Conservation (phyloP, 352 stramenopile genomes). For the Aphanomyces astaci region DNA sequence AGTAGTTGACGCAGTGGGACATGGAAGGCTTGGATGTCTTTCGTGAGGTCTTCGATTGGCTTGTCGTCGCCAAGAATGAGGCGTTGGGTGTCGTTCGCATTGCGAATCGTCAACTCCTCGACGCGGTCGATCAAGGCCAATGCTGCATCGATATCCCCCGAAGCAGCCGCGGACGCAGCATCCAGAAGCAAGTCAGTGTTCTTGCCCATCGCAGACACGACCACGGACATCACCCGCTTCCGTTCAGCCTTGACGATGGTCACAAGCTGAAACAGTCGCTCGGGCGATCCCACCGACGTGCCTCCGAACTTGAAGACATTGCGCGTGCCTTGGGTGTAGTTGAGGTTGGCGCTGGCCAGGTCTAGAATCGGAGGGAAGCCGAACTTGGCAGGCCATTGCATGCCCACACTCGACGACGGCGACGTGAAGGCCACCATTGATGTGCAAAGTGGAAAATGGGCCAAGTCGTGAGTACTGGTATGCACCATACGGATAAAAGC, state of each 20-base stretch:
- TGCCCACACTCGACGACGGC: neutral
- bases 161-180: slow-evolving; percentile 47
- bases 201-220: slow-evolving; percentile 73
- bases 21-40: slow-evolving; percentile 49
- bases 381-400: neutral
- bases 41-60: slow-evolving; percentile 44
- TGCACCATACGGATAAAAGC: too few relatives aligned
- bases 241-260: slow-evolving; percentile 54
- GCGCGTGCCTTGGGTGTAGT: slow-evolving; percentile 46
- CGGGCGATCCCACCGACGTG: slow-evolving; percentile 60
- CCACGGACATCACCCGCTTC: slow-evolving; percentile 47
- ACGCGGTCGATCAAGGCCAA: slow-evolving; percentile 50
- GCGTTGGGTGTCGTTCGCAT: slow-evolving; percentile 58
- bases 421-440: slow-evolving; percentile 20
- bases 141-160: slow-evolving; percentile 40
- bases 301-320: slow-evolving; percentile 84
- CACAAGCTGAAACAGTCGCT: slow-evolving; percentile 53
- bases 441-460: too few relatives aligned
- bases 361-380: neutral
- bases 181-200: slow-evolving; percentile 71
- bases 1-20: slow-evolving; percentile 67
- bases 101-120: slow-evolving; percentile 47
- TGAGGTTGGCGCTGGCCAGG: slow-evolving; percentile 28
- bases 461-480: too few relatives aligned
- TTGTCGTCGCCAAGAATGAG: slow-evolving; percentile 25